Conservation (phyloP, 106 monocot species). For the Platanthera guangdongensis region DNA sequence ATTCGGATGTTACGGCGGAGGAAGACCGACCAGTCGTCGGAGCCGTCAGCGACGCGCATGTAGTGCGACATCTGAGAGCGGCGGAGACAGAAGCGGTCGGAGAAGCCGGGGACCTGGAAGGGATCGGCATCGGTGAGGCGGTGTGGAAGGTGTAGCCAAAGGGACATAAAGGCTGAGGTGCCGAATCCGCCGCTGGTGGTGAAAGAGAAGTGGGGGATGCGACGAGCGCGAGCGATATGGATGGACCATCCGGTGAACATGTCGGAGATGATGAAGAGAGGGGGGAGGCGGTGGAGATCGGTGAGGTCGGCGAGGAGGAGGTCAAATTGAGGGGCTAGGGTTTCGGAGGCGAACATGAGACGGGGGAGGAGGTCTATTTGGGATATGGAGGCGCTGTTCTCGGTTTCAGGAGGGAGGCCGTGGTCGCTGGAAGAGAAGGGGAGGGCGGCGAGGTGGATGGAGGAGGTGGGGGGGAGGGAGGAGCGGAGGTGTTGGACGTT, state of each 20-base stretch:
- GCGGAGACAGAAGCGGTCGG: constrained; percentile 8
- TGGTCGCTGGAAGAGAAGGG: constrained; percentile 29
- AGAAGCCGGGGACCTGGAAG: constrained; percentile 17
- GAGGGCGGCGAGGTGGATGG: constrained; percentile 2
- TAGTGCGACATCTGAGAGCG: constrained; percentile 4
- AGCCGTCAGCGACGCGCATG: constrained; percentile 5
- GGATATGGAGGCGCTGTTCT: constrained; percentile 18
- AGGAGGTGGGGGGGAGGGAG: constrained; percentile 27
- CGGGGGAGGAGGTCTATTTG: constrained; percentile 30
- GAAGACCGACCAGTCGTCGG: constrained; percentile 10
- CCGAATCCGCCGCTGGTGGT: constrained; percentile 38
- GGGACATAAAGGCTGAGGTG: constrained; percentile 18
- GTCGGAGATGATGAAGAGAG: constrained; percentile 21
- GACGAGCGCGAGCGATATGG: constrained; percentile 22
- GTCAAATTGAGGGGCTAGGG: constrained; percentile 18
- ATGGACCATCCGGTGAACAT: constrained; percentile 8
- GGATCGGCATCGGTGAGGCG: background rate
- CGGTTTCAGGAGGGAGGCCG: constrained; percentile 26
- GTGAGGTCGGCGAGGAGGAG: constrained; percentile 8
- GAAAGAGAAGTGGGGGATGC: constrained; percentile 51
- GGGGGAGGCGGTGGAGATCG: constrained; percentile 29
- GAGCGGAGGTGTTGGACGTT: constrained; percentile 37
- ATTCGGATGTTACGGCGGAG: constrained; percentile 3
- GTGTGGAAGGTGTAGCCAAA: constrained; percentile 27
- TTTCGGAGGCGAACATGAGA: constrained; percentile 47